Conservation (phyloP, 257 asterid genomes). For the Solanum chmielewskii region DNA sequence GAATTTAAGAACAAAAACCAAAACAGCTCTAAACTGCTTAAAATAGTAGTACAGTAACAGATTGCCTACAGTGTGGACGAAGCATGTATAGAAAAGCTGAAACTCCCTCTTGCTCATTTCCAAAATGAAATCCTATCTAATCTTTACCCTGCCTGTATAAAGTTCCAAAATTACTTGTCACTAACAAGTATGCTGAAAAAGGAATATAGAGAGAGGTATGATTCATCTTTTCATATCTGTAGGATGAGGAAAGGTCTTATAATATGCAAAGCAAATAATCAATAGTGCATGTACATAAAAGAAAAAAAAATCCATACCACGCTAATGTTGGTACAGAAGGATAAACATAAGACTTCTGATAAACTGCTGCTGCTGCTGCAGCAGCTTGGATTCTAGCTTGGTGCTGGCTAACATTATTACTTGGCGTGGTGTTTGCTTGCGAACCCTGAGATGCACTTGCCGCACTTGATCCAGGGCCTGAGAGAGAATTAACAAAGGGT, state of each 20-base stretch:
- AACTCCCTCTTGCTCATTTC: neutral
- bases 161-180: neutral
- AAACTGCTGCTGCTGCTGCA: slow-evolving; percentile 67
- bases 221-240: neutral
- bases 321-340: slow-evolving; percentile 46
- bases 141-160: neutral
- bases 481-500: neutral
- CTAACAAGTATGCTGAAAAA: neutral
- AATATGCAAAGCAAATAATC: neutral
- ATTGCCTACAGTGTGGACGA: neutral
- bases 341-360: slow-evolving; percentile 85
- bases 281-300: neutral
- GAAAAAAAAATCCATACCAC: slow-evolving; percentile 37
- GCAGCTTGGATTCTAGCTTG: slow-evolving; percentile 86
- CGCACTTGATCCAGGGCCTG: slow-evolving; percentile 42
- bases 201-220: neutral
- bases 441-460: slow-evolving; percentile 49
- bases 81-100: neutral
- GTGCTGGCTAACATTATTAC: slow-evolving; percentile 43
- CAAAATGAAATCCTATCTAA: neutral
- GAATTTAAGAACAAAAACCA: neutral
- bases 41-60: neutral
- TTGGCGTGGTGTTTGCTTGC: slow-evolving; percentile 20
- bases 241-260: neutral
- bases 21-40: neutral